Evolutionary conservation across 2,329 filamentous ascomycete species (phyloP).

Genomic region (Arthrobotrys iridis): DNA sequence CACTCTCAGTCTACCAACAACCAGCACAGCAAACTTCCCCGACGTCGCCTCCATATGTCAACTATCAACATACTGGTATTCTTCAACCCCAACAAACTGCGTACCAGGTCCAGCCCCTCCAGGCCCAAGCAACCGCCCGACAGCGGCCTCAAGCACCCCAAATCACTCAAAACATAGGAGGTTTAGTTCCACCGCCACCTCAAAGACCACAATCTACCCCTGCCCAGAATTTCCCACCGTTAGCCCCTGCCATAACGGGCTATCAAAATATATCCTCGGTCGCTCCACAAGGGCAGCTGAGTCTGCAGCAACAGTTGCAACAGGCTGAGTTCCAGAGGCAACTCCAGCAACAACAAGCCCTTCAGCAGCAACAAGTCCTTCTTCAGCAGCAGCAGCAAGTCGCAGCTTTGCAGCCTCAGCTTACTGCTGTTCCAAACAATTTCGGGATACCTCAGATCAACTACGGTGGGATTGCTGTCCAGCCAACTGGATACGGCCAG

Average conservation of each 20-base stretch:
- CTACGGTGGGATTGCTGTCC: slow-evolving; percentile 60
- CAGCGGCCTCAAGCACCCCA: slow-evolving; percentile 78
- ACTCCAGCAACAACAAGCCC: slow-evolving; percentile 64
- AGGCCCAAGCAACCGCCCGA: slow-evolving; percentile 66
- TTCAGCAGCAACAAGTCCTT: slow-evolving; percentile 63
- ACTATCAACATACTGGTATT: slow-evolving; percentile 65
- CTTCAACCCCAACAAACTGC: slow-evolving; percentile 63
- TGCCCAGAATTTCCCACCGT: slow-evolving; percentile 67
- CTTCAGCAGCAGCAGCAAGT: slow-evolving; percentile 62
- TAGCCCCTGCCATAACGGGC: slow-evolving; percentile 59
- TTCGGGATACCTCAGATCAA: slow-evolving; percentile 60
- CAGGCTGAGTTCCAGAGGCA: slow-evolving; percentile 61
- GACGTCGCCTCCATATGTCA: slow-evolving; percentile 61
- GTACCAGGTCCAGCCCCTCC: slow-evolving; percentile 62
- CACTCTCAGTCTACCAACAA: slow-evolving; percentile 57
- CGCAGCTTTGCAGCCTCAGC: slow-evolving; percentile 59
- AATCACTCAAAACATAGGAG: slow-evolving; percentile 67
- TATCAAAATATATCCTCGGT: slow-evolving; percentile 35
- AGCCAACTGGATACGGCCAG: slow-evolving; percentile 66
- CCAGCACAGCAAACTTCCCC: slow-evolving; percentile 60
- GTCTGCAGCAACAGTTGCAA: slow-evolving; percentile 60
- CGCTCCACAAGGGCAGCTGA: slow-evolving; percentile 39
- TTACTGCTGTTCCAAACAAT: slow-evolving; percentile 57
- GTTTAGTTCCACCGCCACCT: slow-evolving; percentile 78
- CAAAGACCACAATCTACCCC: slow-evolving; percentile 87